Base-by-base conservation (phyloP, 345 rosid species). In the Populus euphratica region DNA sequence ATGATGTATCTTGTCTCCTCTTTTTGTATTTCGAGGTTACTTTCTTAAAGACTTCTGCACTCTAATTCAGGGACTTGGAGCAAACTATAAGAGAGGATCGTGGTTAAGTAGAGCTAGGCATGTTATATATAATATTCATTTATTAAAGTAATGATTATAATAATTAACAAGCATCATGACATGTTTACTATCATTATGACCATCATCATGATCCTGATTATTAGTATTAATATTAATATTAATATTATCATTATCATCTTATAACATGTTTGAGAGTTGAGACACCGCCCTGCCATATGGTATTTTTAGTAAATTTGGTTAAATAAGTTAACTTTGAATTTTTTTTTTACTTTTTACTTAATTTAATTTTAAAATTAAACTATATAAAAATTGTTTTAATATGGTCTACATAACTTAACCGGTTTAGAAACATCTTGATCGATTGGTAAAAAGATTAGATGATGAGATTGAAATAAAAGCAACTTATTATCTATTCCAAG, bases 1-100 rank as follows among this genome's bases (percentile, higher is more conserved):
- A 85, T 84, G 79, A 86, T 88, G 73, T 50, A 66, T 62, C 63
- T 23, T 85, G 86, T 85, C 92, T 68, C 84, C 78, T 38, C 79
- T 75, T 83, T 79, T 70, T 65, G 64, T 73, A 74, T 49, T 25
- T n/a, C 23, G 67, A 75, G 68, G 54, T n/a, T 56, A 64, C 77
- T 66, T 74, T 69, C 79, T 77, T 65, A 27, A 54, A 76, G 56
- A 47, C 33, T 64, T 76, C 70, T 49, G 54, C 54, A 63, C 73
- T 69, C 7, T 44, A 68, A 27, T 27, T 23, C 39, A 16, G 43
- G 29, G 33, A 31, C 33, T 31, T 0, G 6, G 17, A 50, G 17
- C 20, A 44, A 64, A 66, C 35, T 66, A 35, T 20, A 49, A 49
- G 64, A 49, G 64, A 69, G 65, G 70, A 29, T 76, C 73, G 73